Conservation (phyloP, 495 filamentous ascomycete genomes). For the Xeromyces bisporus region DNA sequence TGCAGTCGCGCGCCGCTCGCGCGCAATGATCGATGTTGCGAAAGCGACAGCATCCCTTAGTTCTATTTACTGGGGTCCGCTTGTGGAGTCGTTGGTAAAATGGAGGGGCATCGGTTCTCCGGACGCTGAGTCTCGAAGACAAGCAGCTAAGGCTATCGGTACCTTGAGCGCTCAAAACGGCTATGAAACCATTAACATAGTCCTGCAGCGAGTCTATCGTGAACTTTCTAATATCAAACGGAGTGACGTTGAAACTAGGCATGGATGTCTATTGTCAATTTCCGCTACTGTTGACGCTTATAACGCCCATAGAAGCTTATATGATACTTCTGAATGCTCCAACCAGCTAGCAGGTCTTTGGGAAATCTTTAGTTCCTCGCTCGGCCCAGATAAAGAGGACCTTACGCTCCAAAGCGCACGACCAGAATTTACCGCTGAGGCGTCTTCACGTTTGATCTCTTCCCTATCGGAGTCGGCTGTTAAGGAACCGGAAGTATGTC, state of each 20-base stretch:
- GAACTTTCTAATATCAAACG: constrained; percentile 31
- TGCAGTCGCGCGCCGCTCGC: constrained; percentile 68
- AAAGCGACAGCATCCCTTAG: constrained; percentile 45
- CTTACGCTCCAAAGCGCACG: constrained; percentile 35
- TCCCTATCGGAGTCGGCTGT: constrained; percentile 14
- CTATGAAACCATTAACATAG: constrained; percentile 15
- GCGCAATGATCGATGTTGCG: constrained; percentile 63
- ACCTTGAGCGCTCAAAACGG: constrained; percentile 26
- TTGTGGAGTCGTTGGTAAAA: constrained; percentile 53
- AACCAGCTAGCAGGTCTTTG: constrained; percentile 17
- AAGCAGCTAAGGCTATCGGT: constrained; percentile 55
- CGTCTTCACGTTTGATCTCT: constrained; percentile 37
- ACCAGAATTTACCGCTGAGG: constrained; percentile 54
- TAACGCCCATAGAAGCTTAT: constrained; percentile 4
- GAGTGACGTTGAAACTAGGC: constrained; percentile 47
- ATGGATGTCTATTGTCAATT: constrained; percentile 49
- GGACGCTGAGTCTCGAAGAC: constrained; percentile 53
- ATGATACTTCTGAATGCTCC: not conserved
- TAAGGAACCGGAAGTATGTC: not conserved
- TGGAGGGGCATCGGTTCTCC: constrained; percentile 76
- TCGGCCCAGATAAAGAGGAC: constrained; percentile 24
- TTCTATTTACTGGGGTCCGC: constrained; percentile 48
- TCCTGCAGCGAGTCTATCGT: constrained; percentile 23
- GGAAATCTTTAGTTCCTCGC: constrained; percentile 22
- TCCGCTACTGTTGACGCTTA: constrained; percentile 26